These are phyloP conservation scores for Thraustochytrium striatum DNA, from an alignment of 352 stramenopile genomes.

Conservation along the genomic window DNA sequence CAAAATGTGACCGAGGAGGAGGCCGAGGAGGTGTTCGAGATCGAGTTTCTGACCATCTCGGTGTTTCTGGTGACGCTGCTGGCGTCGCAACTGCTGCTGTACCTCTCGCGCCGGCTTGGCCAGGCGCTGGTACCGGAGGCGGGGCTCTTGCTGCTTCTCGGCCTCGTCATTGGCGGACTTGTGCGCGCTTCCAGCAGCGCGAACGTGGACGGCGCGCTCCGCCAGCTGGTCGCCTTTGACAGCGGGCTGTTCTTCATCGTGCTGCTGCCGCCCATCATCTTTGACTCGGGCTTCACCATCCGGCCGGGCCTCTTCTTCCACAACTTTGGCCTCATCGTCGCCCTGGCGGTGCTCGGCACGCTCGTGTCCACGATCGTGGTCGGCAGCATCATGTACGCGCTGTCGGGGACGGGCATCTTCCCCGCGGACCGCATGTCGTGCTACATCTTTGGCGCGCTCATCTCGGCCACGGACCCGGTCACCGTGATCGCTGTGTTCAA, in stretches of 20 bases:
- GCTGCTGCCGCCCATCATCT: conserved; percentile 78
- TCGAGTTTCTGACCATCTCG: conserved; percentile 17
- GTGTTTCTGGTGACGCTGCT: conserved; percentile 41
- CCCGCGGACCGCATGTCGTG: conserved; percentile 63
- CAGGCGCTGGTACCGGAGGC: conserved; percentile 46
- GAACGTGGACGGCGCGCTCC: not conserved
- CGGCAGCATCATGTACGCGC: conserved; percentile 61
- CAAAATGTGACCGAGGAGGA: conserved; percentile 73
- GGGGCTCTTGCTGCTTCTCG: conserved; percentile 50
- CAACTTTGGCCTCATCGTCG: conserved; percentile 76
- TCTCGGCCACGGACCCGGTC: conserved; percentile 66
- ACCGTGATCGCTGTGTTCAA: conserved; percentile 51
- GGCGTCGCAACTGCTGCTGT: conserved; percentile 18
- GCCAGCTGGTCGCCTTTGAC: conserved; percentile 48
- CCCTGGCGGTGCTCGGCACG: conserved; percentile 75
- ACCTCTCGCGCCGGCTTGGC: conserved; percentile 14
- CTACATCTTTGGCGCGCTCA: conserved; percentile 75
- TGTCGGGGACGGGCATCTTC: conserved; percentile 53
- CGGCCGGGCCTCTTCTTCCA: conserved; percentile 75
- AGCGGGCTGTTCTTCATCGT: conserved; percentile 54
- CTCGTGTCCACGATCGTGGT: conserved; percentile 74
- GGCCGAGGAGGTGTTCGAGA: conserved; percentile 50
- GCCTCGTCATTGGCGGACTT: conserved; percentile 51
- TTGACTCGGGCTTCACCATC: conserved; percentile 83
- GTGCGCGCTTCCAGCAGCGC: not conserved